Evolutionary conservation across 768 basidiomycete species (phyloP), one percentile per base, ranked within the genome.

Genomic region (Erythrobasidium yunnanense): DNA sequence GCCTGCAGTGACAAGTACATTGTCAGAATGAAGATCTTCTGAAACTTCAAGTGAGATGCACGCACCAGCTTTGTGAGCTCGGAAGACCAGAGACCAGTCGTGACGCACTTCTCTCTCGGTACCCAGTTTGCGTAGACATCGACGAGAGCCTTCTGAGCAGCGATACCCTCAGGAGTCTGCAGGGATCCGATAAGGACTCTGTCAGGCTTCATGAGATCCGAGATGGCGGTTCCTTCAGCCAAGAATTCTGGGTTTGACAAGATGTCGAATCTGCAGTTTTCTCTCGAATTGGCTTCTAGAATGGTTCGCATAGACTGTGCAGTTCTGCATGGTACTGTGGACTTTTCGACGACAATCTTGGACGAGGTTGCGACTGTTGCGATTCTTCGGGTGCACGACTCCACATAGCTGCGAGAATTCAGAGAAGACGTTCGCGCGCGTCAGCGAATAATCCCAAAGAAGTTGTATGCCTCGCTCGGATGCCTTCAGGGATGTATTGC

Each of bases 251-350:
- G 95, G 80, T 99, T 99, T 74, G 95, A 97, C 70, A 99, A 86
- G 75, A 99, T 97, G 75, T 97, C 91, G 74, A 99, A 99, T 67
- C 83, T 84, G 78, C 86, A 86, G 72, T 85, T 85, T 66, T 87
- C 84, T 75, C 85, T 89, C 38, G 93, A 93, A 81, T 99, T 99
- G 71, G 93, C 91, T 78, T 97, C 92, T 60, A 99, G 85, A 77
- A 99, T 96, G 58, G 89, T 95, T 73, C 93, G 89, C 95, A 99
- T 99, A 20, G 92, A 93, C 78, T 95, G 89, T 67, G 95, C 95
- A 5, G 95, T 99, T 70, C 95, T 86, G 80, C 91, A 96, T 38
- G 95, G 95, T 7, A 99, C 95, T 3, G 95, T 99, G 17, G 93
- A 97, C 78, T 99, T 99, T 76, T 99, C 95, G 68, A 99, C 92